Evolutionary conservation across 2,329 filamentous ascomycete genomes (phyloP), one percentile per base, ranked within the genome.

Genomic region (Samsoniella hepiali): DNA sequence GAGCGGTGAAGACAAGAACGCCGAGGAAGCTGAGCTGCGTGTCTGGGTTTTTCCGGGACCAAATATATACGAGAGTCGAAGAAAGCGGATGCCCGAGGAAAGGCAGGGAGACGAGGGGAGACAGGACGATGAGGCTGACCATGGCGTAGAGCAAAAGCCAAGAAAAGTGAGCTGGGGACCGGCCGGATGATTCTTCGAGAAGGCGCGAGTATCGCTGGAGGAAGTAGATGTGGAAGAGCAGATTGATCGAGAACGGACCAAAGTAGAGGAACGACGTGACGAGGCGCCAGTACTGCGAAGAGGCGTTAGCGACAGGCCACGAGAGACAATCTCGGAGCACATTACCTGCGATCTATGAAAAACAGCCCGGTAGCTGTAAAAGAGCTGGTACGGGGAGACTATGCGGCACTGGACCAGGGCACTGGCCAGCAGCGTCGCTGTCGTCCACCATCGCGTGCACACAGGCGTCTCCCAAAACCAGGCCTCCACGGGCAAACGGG

Each of bases 381-480:
- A 99, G 34, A 99, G 86, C 78, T 98, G 93, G 72, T 96, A 97
- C 9, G 93, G 92, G 15, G 91, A 95, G 67, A 98, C 81, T 74
- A 98, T 88, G 71, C 96, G 88, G 78, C 93, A 98, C 77, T 98
- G 95, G 5, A 98, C 93, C 69, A 98, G 80, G 17, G 93, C 87
- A 69, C 93, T 96, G 11, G 90, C 95, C 64, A 92, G 81, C 49
- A 98, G 88, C 0, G 93, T 96, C 5, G 93, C 93, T 31, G 92
- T 93, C 29, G 95, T 98, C 95, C 95, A 99, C 89, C 91, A 96
- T 66, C 95, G 84, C 44, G 95, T 99, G 77, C 93, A 96, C 32
- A 95, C 87, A 3, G 95, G 95, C 90, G 97, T 97, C 76, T 99
- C 95, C 84, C 92, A 97, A 77, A 97, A 98, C 95, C 95, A 99